Evolutionary conservation across 768 basidiomycete species (phyloP), one percentile per base, ranked within the genome.

Genomic region (Tulasnella calospora): DNA sequence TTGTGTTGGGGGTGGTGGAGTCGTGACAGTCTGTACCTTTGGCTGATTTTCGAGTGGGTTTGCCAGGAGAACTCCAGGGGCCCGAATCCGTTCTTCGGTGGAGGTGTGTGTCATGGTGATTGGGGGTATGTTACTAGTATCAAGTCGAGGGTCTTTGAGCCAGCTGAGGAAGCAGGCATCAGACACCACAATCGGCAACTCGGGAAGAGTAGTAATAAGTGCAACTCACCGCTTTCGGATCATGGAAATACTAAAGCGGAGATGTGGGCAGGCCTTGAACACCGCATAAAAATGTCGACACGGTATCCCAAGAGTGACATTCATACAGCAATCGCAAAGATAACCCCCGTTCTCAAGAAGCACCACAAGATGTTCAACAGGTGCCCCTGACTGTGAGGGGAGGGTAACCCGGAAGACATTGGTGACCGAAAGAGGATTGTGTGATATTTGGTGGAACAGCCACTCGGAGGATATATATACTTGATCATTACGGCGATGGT

Each of bases 261-360:
- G 80, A 0, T 77, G 80, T 3, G 41, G 41, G 41, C 41, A 41
- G 76, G 77, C 36, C 84, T 79, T 0, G 44, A 83, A 81, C 0
- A 81, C 82, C n/a, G 80, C 79, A 76, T 84, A 85, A 76, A 82
- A 85, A 73, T 85, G 85, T 2, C 82, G 82, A 73, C 85, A 86
- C 8, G 83, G 84, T 9, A 85, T 67, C 5, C 84, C 84, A 4
- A 84, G 79, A 78, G 83, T 85, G 17, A 81, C 75, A 2, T 83
- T 82, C 83, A 85, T 85, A 47, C 82, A 83, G 70, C 84, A 86
- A 71, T 86, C 84, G 80, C 85, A 86, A 0, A 85, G 71, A 74
- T 84, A 83, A 23, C 79, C 73, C 17, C 81, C 79, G 61, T 83
- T 79, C 8, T 81, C 46, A 1, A 86, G 78, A 36, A 85, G 41